Conservation (phyloP, 805 yeast genomes). For the Candida multigemmis region DNA sequence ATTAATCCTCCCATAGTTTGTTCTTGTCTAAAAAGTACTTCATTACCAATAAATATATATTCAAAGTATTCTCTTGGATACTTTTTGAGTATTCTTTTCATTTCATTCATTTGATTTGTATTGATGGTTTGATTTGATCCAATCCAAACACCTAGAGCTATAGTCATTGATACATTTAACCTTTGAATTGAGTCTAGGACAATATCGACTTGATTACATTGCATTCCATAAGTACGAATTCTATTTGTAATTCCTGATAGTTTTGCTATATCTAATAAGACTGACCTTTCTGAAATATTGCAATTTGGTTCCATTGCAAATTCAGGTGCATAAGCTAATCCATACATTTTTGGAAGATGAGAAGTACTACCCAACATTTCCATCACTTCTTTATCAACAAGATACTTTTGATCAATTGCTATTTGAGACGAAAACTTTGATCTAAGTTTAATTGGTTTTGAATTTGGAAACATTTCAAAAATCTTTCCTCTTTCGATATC, state of each 20-base stretch:
- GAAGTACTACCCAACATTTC: constrained; percentile 23
- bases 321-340: constrained; percentile 53
- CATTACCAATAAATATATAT: constrained; percentile 52
- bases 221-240: constrained; percentile 51
- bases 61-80: constrained; percentile 42
- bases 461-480: constrained; percentile 4
- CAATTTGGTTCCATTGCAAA: constrained; percentile 45
- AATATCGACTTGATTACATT: constrained; percentile 46
- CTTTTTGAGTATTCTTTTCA: constrained; percentile 30
- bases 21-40: constrained; percentile 49
- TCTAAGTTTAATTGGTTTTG: constrained; percentile 1
- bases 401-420: neutral
- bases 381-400: constrained; percentile 20
- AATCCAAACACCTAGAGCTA: constrained; percentile 60
- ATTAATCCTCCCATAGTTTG: constrained; percentile 26
- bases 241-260: constrained; percentile 52
- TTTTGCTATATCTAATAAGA: constrained; percentile 46
- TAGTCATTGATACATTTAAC: constrained; percentile 42
- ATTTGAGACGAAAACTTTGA: neutral
- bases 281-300: constrained; percentile 38
- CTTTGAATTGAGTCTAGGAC: constrained; percentile 45
- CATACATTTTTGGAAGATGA: constrained; percentile 29
- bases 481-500: constrained; percentile 11
- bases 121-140: constrained; percentile 38
- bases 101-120: constrained; percentile 32